These are phyloP conservation scores for Yamadazyma membranifaciens DNA, from an alignment of 1,139 yeast species.

Conservation along the genomic window DNA sequence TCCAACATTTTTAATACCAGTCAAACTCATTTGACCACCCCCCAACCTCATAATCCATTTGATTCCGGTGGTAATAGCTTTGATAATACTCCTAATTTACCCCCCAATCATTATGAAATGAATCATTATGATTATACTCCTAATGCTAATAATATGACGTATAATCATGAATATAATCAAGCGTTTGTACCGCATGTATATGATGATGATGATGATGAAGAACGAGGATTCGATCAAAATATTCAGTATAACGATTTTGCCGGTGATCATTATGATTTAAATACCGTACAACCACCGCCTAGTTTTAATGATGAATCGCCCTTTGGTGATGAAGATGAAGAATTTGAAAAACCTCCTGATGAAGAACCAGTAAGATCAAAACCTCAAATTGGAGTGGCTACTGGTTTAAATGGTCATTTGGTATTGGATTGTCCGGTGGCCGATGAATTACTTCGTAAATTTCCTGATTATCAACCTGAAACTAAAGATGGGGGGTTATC, in stretches of 20 bases:
- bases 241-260: conserved; percentile 41
- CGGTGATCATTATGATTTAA: conserved; percentile 46
- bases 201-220: conserved; percentile 44
- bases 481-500: conserved; percentile 42
- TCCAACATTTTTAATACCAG: conserved; percentile 27
- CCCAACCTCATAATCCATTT: conserved; percentile 17
- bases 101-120: conserved; percentile 26
- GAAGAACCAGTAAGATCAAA: conserved; percentile 36
- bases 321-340: conserved; percentile 31
- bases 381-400: conserved; percentile 38
- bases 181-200: conserved; percentile 50
- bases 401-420: conserved; percentile 47
- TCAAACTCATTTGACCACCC: conserved; percentile 14
- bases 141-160: conserved; percentile 3
- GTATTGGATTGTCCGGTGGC: conserved; percentile 53
- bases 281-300: conserved; percentile 29
- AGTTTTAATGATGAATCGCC: conserved; percentile 24
- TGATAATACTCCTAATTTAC: conserved; percentile 16
- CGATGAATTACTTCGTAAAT: conserved; percentile 42
- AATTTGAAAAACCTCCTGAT: conserved; percentile 29
- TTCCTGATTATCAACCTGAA: conserved; percentile 37
- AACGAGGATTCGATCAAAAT: conserved; percentile 38
- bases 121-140: conserved; percentile 23
- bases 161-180: conserved; percentile 25
- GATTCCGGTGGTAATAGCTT: conserved; percentile 8